Base-by-base conservation (phyloP, 108 stramenopile species). In the Mediolabrus comicus region DNA sequence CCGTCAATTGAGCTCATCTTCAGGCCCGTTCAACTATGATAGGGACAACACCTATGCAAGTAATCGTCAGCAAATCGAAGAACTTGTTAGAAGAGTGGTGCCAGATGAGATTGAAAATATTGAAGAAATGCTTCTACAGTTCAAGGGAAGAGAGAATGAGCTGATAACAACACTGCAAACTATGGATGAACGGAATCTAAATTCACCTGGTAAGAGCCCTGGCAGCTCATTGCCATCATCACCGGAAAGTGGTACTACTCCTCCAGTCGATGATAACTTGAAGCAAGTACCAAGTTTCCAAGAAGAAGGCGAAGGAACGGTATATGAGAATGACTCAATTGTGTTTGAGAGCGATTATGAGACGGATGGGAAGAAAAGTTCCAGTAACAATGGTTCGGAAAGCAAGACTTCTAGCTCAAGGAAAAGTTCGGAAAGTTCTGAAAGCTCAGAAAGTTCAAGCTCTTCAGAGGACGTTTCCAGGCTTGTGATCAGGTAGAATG, bases 61-160 rank as follows among this genome's bases (percentile, higher is more conserved):
- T 22, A 49, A 49, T 17, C 46, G 46, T 22, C 46, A 49, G 22
- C 14, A 83, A 69, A 67, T 89, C 1, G 72, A 81, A 63, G 66
- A 59, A 30, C 65, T 89, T 28, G 82, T 89, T 35, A 30, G 68
- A 34, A 55, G 54, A 25, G 82, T 87, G 16, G 84, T 87, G 25
- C 88, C 88, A 12, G 88, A 86, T 39, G 71, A 80, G 46, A 53
- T 72, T 31, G 62, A 72, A 12, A 64, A 64, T 26, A 28, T 64
- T 19, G 63, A 64, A 12, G 63, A 64, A 22, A 64, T 64, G 63
- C 0, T 64, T 6, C 3, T 64, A n/a, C 63, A 64, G 24, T 64
- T 64, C 16, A 14, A 29, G 55, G 63, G 53, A 14, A 53, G 63
- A 7, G 63, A 64, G n/a, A 12, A 72, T 19, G 56, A 65, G 6